These are phyloP conservation scores for Backusella luteola DNA, from an alignment of 192 early-diverging fungal genomes.

Conservation along the genomic window DNA sequence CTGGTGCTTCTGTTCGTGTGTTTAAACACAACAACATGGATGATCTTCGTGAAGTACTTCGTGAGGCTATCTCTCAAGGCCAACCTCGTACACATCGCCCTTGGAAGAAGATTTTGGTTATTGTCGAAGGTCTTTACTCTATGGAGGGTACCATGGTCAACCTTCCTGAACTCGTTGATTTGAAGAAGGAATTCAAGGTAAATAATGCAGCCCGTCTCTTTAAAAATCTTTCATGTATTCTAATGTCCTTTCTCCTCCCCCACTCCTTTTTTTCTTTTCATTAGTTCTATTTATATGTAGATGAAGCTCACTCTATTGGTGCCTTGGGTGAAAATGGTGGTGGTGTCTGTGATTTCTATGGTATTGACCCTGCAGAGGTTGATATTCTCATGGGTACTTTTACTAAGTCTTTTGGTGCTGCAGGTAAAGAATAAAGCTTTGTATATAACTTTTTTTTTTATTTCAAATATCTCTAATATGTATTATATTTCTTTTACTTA, in stretches of 20 bases:
- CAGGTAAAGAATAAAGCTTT: slow-evolving; percentile 39
- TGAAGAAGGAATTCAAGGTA: slow-evolving; percentile 90
- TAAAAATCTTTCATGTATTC: not conserved
- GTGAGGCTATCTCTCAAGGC: slow-evolving; percentile 88
- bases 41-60: slow-evolving; percentile 78
- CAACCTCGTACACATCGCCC: slow-evolving; percentile 97
- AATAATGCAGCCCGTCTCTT: not conserved
- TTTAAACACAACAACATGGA: slow-evolving; percentile 92
- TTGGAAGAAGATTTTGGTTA: slow-evolving; percentile 98
- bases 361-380: slow-evolving; percentile 83
- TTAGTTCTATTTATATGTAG: slow-evolving; percentile 91
- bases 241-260: not conserved
- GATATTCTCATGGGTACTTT: slow-evolving; percentile 98
- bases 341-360: slow-evolving; percentile 95
- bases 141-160: slow-evolving; percentile 96
- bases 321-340: slow-evolving; percentile 92
- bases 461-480: not conserved
- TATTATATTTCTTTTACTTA: not conserved
- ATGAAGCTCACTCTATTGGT: slow-evolving; percentile 97
- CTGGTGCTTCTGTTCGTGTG: slow-evolving; percentile 86
- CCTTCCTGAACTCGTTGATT: slow-evolving; percentile 82
- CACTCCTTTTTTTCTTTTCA: not conserved
- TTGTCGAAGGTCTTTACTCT: slow-evolving; percentile 93
- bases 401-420: slow-evolving; percentile 97
- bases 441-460: not conserved